Percentiles rank a stretch among this genome's conserved stretches.
phyloP scores from a whole-genome alignment of 345 rosid genomes.

The Acer negundo region DNA sequence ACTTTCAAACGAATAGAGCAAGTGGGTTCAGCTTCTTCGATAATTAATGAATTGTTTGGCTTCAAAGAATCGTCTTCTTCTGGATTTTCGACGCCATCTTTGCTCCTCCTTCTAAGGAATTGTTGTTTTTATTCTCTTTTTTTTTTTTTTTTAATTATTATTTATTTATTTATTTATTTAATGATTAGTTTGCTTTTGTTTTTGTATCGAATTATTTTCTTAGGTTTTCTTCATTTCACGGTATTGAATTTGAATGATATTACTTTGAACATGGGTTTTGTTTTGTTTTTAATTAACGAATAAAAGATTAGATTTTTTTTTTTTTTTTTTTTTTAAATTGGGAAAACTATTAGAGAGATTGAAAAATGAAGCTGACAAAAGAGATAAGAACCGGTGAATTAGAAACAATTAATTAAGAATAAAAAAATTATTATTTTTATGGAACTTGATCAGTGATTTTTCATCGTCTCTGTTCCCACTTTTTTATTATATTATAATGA shows the following conservation, averaged over 20 bases:
- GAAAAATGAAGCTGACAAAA: neutral
- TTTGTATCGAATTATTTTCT: neutral
- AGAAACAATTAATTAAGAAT: too few relatives aligned
- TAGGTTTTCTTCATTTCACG: slow-evolving; percentile 7
- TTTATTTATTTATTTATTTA: too few relatives aligned
- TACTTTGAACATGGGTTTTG: too few relatives aligned
- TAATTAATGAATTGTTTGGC: slow-evolving; percentile 71
- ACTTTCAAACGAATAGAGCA: neutral
- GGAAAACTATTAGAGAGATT: neutral
- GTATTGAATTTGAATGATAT: neutral
- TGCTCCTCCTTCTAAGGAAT: slow-evolving; percentile 59
- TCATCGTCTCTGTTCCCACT: too few relatives aligned
- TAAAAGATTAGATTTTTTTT: neutral
- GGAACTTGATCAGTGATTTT: too few relatives aligned
- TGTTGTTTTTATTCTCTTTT: neutral
- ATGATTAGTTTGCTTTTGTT: neutral
- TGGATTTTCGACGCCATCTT: slow-evolving; percentile 61
- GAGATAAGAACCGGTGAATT: too few relatives aligned
- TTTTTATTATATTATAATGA: too few relatives aligned
- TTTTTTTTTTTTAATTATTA: too few relatives aligned
- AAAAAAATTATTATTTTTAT: too few relatives aligned
- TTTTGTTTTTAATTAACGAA: neutral
- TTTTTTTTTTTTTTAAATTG: neutral
- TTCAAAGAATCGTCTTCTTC: slow-evolving; percentile 55
- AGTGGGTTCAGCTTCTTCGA: slow-evolving; percentile 41